Percentiles rank a stretch among this genome's conserved stretches.
phyloP scores from a whole-genome alignment of 2,329 filamentous ascomycete species.

The Orbilia blumenaviensis region DNA sequence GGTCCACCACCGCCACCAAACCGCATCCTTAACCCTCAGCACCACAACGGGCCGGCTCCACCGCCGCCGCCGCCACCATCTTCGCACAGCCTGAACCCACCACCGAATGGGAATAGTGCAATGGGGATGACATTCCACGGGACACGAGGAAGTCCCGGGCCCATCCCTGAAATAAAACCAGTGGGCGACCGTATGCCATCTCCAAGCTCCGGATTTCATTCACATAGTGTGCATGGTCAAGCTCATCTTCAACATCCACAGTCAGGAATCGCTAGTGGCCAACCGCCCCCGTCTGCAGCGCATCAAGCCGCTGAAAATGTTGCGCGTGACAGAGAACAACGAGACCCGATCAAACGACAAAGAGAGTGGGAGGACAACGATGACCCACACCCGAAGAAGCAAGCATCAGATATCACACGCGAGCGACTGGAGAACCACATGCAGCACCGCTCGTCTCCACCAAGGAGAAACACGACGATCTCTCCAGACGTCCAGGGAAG shows the following conservation, averaged over 20 bases:
- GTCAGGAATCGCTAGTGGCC: constrained; percentile 73
- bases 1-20: constrained; percentile 64
- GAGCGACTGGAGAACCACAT: constrained; percentile 85
- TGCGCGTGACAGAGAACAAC: constrained; percentile 66
- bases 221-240: constrained; percentile 64
- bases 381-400: constrained; percentile 74
- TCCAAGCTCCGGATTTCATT: constrained; percentile 80
- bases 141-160: constrained; percentile 70
- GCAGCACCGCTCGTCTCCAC: constrained; percentile 79
- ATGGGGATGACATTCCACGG: constrained; percentile 62
- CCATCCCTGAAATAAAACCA: constrained; percentile 81
- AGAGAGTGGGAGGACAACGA: constrained; percentile 90
- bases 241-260: constrained; percentile 78
- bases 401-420: constrained; percentile 85
- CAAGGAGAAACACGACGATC: constrained; percentile 81
- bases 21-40: constrained; percentile 60
- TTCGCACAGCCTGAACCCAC: constrained; percentile 63
- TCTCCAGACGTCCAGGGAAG: constrained; percentile 72
- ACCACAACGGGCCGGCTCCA: constrained; percentile 60
- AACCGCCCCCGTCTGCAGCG: constrained; percentile 72
- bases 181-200: constrained; percentile 88
- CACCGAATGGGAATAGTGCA: constrained; percentile 74
- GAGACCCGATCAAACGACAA: constrained; percentile 77
- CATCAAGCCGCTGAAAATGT: constrained; percentile 74
- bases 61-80: constrained; percentile 56